Base-by-base conservation (phyloP, 2,329 filamentous ascomycete species). In the Talaromyces sp. region DNA sequence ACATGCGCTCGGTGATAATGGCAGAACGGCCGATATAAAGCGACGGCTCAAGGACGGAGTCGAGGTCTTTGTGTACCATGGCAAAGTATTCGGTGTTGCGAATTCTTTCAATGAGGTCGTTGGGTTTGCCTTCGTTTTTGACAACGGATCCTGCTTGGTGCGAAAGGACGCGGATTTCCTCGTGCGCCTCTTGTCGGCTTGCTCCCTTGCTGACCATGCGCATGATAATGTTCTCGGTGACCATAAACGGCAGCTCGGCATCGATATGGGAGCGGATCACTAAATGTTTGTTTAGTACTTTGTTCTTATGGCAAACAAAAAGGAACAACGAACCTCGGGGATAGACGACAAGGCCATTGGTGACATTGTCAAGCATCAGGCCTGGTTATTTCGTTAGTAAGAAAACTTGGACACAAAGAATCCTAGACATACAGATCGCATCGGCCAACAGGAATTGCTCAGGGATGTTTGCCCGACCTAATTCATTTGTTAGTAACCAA, bases 181-280 rank as follows among this genome's bases (percentile, higher is more conserved):
- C 92, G 76, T 96, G 92, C 1, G 91, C 89, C 60, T 93, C 90
- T 73, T 96, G 91, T 57, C 92, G 81, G 9, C 86, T 90, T 31
- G 81, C 83, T 34, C 90, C 91, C 70, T 87, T 84, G 61, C 86
- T 85, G 31, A 88, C 86, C 61, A 94, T 82, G 67, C 86, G 87
- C 90, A 96, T 92, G 73, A 93, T 90, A 72, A 92, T 87, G 44
- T 71, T 80, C 69, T 83, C 82, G 7, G 88, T 92, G 7, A 87
- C 84, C 89, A 94, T 96, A 78, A 96, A 96, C 0, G 93, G 93
- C 14, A 97, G 84, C 76, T 96, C 90, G 64, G 87, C 84, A 67
- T 87, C 83, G 53, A 96, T 81, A 65, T 84, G 87, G 62, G 83
- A 81, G 63, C 83, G 80, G 72, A 96, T 91, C 8, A 47, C 44